Percentiles rank a stretch among this genome's conserved stretches.
Evolutionary conservation across 345 rosid genomes (phyloP).

Genomic region (Garcia nutans): DNA sequence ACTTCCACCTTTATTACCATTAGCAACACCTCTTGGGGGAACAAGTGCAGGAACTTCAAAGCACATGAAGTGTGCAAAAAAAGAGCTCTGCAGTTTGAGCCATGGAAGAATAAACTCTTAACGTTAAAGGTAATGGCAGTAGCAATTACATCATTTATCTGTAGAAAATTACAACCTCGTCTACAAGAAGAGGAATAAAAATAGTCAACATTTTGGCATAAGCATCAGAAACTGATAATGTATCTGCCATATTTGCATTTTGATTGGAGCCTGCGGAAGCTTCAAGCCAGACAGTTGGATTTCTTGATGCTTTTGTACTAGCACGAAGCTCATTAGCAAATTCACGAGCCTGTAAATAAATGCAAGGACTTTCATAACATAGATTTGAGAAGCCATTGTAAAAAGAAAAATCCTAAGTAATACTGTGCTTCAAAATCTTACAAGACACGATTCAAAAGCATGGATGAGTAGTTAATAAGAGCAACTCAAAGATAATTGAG

Average conservation of each 20-base stretch:
- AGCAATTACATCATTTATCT: constrained; percentile 13
- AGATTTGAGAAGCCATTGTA: not conserved
- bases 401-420: not conserved
- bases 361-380: constrained; percentile 10
- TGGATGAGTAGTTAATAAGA: not conserved
- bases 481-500: not conserved
- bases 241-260: constrained; percentile 60
- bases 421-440: not conserved
- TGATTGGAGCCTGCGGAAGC: constrained; percentile 82
- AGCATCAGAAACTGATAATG: constrained; percentile 93
- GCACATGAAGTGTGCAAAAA: constrained; percentile 99
- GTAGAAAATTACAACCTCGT: constrained; percentile 59
- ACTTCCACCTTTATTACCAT: constrained; percentile 53
- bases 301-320: constrained; percentile 92
- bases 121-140: constrained; percentile 14
- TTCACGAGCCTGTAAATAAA: constrained; percentile 84
- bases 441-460: not conserved
- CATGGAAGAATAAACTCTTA: constrained; percentile 20
- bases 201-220: constrained; percentile 96
- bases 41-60: constrained; percentile 96
- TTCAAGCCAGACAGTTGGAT: constrained; percentile 96
- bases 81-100: constrained; percentile 79
- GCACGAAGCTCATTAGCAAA: constrained; percentile 99
- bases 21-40: constrained; percentile 71
- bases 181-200: constrained; percentile 96